Conservation (phyloP, 768 basidiomycete species). For the Sistotremastrum niveocremeum region DNA sequence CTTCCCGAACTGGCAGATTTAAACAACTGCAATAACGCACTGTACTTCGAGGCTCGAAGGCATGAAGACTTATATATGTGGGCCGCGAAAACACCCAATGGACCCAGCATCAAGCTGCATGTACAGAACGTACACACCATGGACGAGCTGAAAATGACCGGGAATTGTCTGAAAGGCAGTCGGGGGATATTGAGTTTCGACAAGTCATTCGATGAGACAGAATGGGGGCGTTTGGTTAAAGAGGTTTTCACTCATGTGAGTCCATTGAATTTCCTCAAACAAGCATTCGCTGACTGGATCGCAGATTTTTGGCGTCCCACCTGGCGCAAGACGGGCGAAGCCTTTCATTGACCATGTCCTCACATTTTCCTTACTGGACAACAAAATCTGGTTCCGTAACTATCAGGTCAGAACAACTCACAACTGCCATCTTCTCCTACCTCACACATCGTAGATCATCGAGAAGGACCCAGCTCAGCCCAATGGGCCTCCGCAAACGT, state of each 20-base stretch:
- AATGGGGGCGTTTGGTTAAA: constrained; percentile 77
- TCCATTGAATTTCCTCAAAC: constrained; percentile 5
- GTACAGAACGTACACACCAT: constrained; percentile 98
- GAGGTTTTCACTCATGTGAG: constrained; percentile 88
- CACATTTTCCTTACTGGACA: constrained; percentile 89
- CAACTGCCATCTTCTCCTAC: neutral
- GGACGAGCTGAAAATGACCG: constrained; percentile 99
- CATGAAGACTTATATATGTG: constrained; percentile 95
- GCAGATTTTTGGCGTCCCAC: constrained; percentile 92
- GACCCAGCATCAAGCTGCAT: constrained; percentile 93
- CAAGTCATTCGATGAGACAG: constrained; percentile 74
- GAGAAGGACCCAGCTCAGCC: constrained; percentile 90
- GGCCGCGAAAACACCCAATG: constrained; percentile 95
- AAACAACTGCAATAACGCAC: constrained; percentile 92
- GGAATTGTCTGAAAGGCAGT: constrained; percentile 94
- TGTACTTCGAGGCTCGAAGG: constrained; percentile 93
- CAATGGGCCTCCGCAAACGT: constrained; percentile 69
- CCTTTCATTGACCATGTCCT: constrained; percentile 98
- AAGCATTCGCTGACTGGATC: neutral
- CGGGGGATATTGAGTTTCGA: constrained; percentile 89
- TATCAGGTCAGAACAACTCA: constrained; percentile 54
- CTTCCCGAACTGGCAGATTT: constrained; percentile 95
- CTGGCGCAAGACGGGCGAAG: constrained; percentile 80
- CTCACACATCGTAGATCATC: constrained; percentile 45
- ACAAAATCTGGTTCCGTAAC: constrained; percentile 98